Evolutionary conservation across 192 early-diverging fungal genomes (phyloP), one percentile per base, ranked within the genome.

Genomic region (Dispira simplex): DNA sequence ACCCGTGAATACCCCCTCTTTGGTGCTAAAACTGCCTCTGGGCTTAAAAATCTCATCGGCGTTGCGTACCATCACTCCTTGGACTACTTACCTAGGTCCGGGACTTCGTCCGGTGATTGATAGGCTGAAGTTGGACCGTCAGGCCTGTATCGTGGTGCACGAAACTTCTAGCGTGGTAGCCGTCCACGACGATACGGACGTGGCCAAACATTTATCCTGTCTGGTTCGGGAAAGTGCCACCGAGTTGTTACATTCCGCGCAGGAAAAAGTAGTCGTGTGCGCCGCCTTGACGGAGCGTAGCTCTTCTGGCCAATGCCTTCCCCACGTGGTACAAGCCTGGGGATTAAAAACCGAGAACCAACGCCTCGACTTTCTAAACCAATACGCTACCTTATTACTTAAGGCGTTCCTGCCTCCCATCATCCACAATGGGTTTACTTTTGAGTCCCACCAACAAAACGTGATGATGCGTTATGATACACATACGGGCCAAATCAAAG

Each of bases 401-500:
- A 66, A 76, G 52, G 83, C 84, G 13, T 80, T 84, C 47, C 59
- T 86, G 46, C 84, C 84, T 11, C 78, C 83, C 21, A 70, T 72
- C 8, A 58, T 84, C 14, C 63, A 74, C 65, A 80, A 84, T 62
- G 81, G 84, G 18, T 77, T 86, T 68, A 79, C 84, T 4, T 84
- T 86, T 65, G 84, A 86, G 65, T 71, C 81, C 4, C 84, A 86
- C 66, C 74, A 71, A 2, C 84, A 86, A 53, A 86, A 86, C 66
- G 78, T 70, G 44, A 55, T 86, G 53, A 71, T 82, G 26, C 69
- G 81, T 10, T 76, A 84, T 63, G 72, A 79, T 63, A 58, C 68
- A 13, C 64, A 66, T 23, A 73, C 81, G 1, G 79, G 77, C 46
- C 63, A 71, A 32, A 64, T 83, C 11, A 68, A 65, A 32, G 82